A percentile compares a stretch with the other conserved stretches of the same genome.
phyloP scores from a whole-genome alignment of 1,139 yeast species.

The Saccharomyces hybrid region DNA sequence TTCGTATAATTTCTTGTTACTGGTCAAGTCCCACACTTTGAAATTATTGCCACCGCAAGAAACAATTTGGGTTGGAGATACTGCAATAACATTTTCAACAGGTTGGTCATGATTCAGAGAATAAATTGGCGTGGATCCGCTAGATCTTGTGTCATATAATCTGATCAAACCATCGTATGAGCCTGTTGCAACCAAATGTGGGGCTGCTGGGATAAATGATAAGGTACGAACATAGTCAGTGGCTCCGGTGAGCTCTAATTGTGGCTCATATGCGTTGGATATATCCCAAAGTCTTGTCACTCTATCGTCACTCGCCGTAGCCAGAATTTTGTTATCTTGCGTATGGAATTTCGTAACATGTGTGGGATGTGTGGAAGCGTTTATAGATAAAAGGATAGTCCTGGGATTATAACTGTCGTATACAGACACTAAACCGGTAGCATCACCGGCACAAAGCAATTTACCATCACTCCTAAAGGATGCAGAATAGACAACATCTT shows the following conservation, averaged over 20 bases:
- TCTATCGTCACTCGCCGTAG: slow-evolving; percentile 90
- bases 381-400: slow-evolving; percentile 66
- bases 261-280: slow-evolving; percentile 60
- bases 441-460: slow-evolving; percentile 89
- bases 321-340: slow-evolving; percentile 52
- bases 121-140: slow-evolving; percentile 39
- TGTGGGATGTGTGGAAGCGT: slow-evolving; percentile 79
- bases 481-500: slow-evolving; percentile 68
- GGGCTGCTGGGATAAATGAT: slow-evolving; percentile 53
- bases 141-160: slow-evolving; percentile 76
- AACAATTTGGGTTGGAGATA: slow-evolving; percentile 71
- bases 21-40: slow-evolving; percentile 89
- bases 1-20: slow-evolving; percentile 37
- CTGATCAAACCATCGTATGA: slow-evolving; percentile 86
- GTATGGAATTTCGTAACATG: slow-evolving; percentile 87
- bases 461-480: slow-evolving; percentile 56
- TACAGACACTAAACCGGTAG: slow-evolving; percentile 74
- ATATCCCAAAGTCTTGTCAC: slow-evolving; percentile 83
- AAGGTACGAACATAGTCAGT: slow-evolving; percentile 85
- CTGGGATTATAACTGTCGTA: slow-evolving; percentile 76
- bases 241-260: slow-evolving; percentile 65
- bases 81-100: slow-evolving; percentile 77
- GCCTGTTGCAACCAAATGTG: slow-evolving; percentile 77
- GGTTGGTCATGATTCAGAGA: slow-evolving; percentile 56
- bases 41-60: slow-evolving; percentile 84